phyloP scores from a whole-genome alignment of 2,329 filamentous ascomycete species.

The Mycosphaerella sp. region DNA sequence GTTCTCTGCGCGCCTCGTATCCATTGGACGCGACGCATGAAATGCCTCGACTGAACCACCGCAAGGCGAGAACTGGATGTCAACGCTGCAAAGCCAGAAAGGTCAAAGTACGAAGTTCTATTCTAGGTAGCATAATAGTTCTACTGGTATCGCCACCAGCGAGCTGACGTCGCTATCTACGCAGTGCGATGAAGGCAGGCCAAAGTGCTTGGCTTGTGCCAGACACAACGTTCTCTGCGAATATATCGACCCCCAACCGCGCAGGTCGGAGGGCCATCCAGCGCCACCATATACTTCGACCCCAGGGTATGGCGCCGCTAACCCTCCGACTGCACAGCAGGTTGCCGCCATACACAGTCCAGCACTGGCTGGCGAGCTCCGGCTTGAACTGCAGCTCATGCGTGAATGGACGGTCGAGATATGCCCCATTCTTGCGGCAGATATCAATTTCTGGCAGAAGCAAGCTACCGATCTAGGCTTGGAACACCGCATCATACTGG shows the following conservation, averaged over 20 bases:
- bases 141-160: neutral
- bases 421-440: constrained; percentile 22
- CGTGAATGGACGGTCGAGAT: constrained; percentile 27
- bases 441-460: constrained; percentile 24
- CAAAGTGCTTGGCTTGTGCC: constrained; percentile 23
- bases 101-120: constrained; percentile 20
- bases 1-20: neutral
- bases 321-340: neutral
- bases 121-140: too few species aligned
- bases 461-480: constrained; percentile 26
- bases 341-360: neutral
- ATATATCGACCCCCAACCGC: constrained; percentile 21
- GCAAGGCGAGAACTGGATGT: constrained; percentile 22
- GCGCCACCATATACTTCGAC: neutral
- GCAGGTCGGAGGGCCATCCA: constrained; percentile 9
- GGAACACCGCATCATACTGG: constrained; percentile 22
- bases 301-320: neutral
- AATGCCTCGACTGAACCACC: constrained; percentile 24
- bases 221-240: constrained; percentile 25
- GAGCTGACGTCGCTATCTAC: neutral
- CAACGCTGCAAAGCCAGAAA: constrained; percentile 25
- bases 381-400: constrained; percentile 26
- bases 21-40: neutral
- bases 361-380: constrained; percentile 8
- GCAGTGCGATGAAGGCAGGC: constrained; percentile 25